Base-by-base conservation (phyloP, 768 basidiomycete genomes). In the Sarcomyxa edulis region DNA sequence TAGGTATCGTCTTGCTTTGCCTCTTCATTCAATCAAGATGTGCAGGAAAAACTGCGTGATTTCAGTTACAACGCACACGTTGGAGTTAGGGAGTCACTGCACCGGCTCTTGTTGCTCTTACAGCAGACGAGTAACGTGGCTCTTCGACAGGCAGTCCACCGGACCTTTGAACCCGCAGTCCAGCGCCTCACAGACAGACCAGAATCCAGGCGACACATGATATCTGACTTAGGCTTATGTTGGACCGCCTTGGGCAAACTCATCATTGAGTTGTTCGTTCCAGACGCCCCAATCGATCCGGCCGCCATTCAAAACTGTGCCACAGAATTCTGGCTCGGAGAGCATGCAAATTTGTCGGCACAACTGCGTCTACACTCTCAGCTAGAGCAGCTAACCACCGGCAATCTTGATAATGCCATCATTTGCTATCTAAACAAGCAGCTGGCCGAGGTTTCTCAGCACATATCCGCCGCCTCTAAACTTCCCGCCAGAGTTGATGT, bases 221-320 rank as follows among this genome's bases (percentile, higher is more conserved):
- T 32, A 30, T 30, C 48, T 48, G 42, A 47, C 34, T 26, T 59
- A 42, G 61, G 66, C 7, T 48, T 53, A 18, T 62, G 53, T 40
- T 94, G 84, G 79, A 63, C 89, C 22, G 71, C 70, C 1, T 52
- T 87, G 34, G 71, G 75, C 31, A 68, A 67, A 12, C 47, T 81
- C 38, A 58, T 93, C 18, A 54, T 91, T 16, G 67, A 81, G 3
- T 71, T 94, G 14, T 83, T 84, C 52, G 68, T 98, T 26, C 92
- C 96, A 0, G 74, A 90, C 55, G 63, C 76, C 2, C 91, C 94
- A 2, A 61, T 97, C 34, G 96, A 99, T 56, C 96, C 96, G 19
- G 79, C 82, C 6, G 79, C 78, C 16, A 71, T 81, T 23, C 69
- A 78, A 38, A 69, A 64, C 35, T 72, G 65, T 33, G 61, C 65